These are phyloP conservation scores for Salix koriyanagi DNA, from an alignment of 345 rosid species.

Conservation along the genomic window DNA sequence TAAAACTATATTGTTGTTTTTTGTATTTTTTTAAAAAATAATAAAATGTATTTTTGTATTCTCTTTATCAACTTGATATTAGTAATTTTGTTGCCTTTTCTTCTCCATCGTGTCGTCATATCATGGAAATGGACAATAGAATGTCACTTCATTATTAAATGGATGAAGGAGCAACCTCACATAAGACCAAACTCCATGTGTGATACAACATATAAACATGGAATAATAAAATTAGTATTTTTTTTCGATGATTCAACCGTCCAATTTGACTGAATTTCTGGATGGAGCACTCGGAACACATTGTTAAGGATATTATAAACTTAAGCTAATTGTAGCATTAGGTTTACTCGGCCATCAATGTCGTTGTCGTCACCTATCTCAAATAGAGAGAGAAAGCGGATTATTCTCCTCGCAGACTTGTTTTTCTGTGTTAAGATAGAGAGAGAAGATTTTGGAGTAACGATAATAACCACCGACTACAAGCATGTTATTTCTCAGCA, in stretches of 20 bases:
- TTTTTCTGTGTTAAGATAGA: not conserved
- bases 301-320: not conserved
- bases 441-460: not conserved
- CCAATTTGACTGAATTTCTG: not conserved
- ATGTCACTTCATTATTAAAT: not conserved
- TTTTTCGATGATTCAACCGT: not conserved
- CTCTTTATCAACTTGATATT: not conserved
- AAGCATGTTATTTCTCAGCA: not conserved
- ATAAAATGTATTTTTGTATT: not conserved
- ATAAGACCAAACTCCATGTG: not conserved
- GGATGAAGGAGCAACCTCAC: not conserved
- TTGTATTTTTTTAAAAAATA: too few species aligned
- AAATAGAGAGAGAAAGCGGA: not conserved
- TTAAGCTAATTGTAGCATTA: too few species aligned
- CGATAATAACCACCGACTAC: slow-evolving; percentile 13
- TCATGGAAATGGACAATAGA: not conserved
- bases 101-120: not conserved
- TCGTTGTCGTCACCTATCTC: too few species aligned
- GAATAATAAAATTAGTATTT: not conserved
- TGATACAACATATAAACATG: not conserved
- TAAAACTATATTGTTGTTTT: too few species aligned
- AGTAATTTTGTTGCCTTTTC: not conserved
- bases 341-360: not conserved
- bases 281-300: not conserved
- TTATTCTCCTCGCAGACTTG: not conserved